Percentiles rank a stretch among this genome's conserved stretches.
These are phyloP conservation scores for Escovopsis sp. DNA, from an alignment of 2,329 filamentous ascomycete species.

Conservation along the genomic window DNA sequence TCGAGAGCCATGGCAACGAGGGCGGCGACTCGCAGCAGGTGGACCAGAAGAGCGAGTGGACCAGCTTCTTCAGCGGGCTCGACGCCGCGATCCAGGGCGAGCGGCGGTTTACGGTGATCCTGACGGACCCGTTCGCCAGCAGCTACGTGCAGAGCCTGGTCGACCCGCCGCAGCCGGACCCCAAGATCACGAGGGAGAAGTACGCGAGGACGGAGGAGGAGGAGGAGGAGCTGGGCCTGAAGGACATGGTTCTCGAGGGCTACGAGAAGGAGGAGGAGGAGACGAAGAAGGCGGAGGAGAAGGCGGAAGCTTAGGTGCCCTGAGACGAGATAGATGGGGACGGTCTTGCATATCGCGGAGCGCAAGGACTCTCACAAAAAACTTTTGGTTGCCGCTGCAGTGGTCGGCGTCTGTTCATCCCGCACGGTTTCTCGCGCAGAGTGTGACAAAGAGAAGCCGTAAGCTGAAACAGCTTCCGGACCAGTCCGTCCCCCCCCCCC, in stretches of 20 bases:
- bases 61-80: slow-evolving; percentile 63
- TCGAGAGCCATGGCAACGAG: slow-evolving; percentile 48
- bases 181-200: slow-evolving; percentile 64
- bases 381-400: no score
- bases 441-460: no score
- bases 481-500: no score
- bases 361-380: no score
- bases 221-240: slow-evolving; percentile 80
- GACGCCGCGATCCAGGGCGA: slow-evolving; percentile 67
- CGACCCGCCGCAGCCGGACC: slow-evolving; percentile 54
- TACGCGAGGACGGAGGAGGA: slow-evolving; percentile 85
- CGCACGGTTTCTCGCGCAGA: no score
- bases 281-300: slow-evolving; percentile 11
- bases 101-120: slow-evolving; percentile 64
- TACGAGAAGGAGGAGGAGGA: slow-evolving; percentile 43
- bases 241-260: slow-evolving; percentile 82
- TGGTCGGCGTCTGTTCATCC: no score
- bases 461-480: no score
- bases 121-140: slow-evolving; percentile 79
- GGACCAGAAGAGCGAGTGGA: slow-evolving; percentile 59
- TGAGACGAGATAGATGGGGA: no score
- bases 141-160: slow-evolving; percentile 90
- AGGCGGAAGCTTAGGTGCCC: no score
- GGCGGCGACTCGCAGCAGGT: slow-evolving; percentile 67
- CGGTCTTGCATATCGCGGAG: no score